Percentiles rank a stretch among this genome's conserved stretches.
Conservation (phyloP, 805 yeast species). For the Zygosaccharomyces pseudorouxii region DNA sequence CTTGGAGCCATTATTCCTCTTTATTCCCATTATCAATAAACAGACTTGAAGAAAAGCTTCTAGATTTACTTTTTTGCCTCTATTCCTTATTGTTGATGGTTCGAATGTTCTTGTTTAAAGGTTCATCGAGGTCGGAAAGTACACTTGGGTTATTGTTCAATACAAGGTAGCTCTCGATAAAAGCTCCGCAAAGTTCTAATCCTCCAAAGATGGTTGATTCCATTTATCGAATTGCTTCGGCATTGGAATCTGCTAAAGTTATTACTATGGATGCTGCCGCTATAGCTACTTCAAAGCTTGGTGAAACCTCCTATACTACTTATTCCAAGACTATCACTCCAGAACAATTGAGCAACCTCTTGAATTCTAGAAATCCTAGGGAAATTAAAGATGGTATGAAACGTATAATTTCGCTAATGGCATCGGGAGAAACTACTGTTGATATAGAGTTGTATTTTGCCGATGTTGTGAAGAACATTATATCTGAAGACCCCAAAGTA, state of each 20-base stretch:
- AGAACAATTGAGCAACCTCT: slow-evolving; percentile 56
- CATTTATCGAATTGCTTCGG: slow-evolving; percentile 57
- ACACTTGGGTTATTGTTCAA: neutral
- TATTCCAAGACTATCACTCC: slow-evolving; percentile 46
- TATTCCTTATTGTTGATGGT: neutral
- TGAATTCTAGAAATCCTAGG: slow-evolving; percentile 65
- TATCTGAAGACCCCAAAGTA: slow-evolving; percentile 58
- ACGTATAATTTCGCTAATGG: slow-evolving; percentile 44
- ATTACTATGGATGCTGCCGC: slow-evolving; percentile 80
- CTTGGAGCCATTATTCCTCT: slow-evolving; percentile 7
- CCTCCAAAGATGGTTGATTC: slow-evolving; percentile 47
- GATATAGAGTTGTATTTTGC: slow-evolving; percentile 58
- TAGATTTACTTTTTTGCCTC: slow-evolving; percentile 2
- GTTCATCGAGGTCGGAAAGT: neutral
- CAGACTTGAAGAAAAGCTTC: neutral
- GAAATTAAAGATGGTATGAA: slow-evolving; percentile 60
- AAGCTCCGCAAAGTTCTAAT: neutral
- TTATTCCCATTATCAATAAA: slow-evolving; percentile 6
- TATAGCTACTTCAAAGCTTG: slow-evolving; percentile 61
- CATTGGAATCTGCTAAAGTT: slow-evolving; percentile 75
- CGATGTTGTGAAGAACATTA: slow-evolving; percentile 83
- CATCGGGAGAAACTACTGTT: slow-evolving; percentile 37
- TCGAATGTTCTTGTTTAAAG: neutral
- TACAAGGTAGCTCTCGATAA: neutral
- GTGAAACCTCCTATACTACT: slow-evolving; percentile 53